Evolutionary conservation across 148 eudicot species (phyloP).

Genomic region (Spergularia bocconei): DNA sequence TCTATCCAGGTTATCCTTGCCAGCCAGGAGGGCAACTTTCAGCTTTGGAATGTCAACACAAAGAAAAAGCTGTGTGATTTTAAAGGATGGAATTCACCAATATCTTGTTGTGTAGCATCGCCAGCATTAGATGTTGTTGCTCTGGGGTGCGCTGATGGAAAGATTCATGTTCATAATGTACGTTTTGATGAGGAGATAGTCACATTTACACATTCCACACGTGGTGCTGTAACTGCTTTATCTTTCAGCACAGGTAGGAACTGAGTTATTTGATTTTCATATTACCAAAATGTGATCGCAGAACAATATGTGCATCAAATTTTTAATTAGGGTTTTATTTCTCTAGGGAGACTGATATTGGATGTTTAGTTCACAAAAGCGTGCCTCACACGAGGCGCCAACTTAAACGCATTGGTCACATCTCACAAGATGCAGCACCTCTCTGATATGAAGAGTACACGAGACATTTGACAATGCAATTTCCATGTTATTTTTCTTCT

Average conservation of each 20-base stretch:
- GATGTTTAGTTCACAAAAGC: neutral
- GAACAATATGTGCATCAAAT: neutral
- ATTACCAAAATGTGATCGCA: neutral
- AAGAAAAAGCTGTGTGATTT: constrained; percentile 76
- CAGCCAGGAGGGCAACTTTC: constrained; percentile 79
- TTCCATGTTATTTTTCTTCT: too few species aligned
- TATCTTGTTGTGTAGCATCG: constrained; percentile 77
- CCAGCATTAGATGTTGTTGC: constrained; percentile 99
- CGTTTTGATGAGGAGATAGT: constrained; percentile 86
- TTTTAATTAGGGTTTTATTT: neutral
- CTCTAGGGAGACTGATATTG: neutral
- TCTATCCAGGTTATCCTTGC: constrained; percentile 73
- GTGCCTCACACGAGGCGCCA: too few species aligned
- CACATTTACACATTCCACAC: constrained; percentile 69
- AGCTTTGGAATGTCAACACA: constrained; percentile 92
- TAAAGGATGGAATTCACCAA: constrained; percentile 78
- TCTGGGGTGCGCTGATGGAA: constrained; percentile 95
- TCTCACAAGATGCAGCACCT: too few species aligned
- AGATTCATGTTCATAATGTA: constrained; percentile 88
- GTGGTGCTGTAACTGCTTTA: constrained; percentile 91
- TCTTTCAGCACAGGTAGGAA: constrained; percentile 85
- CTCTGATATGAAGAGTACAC: too few species aligned
- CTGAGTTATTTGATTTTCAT: neutral
- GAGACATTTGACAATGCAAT: too few species aligned
- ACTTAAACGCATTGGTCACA: too few species aligned